These are phyloP conservation scores for Dipteronia sinensis DNA, from an alignment of 345 rosid species.

Conservation along the genomic window DNA sequence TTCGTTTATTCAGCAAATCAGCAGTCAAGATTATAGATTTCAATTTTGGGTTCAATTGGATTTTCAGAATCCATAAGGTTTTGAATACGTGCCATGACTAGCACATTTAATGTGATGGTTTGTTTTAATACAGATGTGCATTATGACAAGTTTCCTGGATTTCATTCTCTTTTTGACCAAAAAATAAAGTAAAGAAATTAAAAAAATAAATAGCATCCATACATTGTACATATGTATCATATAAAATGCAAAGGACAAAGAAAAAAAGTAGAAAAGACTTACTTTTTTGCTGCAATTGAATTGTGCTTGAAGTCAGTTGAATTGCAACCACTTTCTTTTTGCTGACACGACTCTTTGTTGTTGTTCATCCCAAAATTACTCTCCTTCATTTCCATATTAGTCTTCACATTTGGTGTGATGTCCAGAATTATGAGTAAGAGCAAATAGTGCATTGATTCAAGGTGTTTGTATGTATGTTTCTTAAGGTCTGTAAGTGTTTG, in stretches of 20 bases:
- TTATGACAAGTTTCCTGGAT: neutral
- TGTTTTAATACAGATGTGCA: neutral
- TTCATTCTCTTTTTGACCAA: neutral
- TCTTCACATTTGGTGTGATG: neutral
- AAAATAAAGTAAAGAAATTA: neutral
- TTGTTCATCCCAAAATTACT: neutral
- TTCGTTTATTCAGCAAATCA: neutral
- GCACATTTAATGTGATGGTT: conserved; percentile 6
- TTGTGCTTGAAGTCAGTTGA: too few species aligned
- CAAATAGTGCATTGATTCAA: neutral
- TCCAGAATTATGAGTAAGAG: neutral
- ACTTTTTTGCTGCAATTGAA: too few species aligned
- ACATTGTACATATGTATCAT: too few species aligned
- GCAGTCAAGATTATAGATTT: neutral
- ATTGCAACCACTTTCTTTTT: neutral
- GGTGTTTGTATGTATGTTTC: neutral
- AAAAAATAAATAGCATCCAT: too few species aligned
- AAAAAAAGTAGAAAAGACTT: too few species aligned
- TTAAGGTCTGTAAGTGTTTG: neutral
- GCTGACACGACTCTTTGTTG: neutral
- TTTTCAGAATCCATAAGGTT: neutral
- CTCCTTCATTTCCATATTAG: neutral
- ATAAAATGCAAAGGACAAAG: too few species aligned
- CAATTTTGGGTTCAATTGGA: neutral
- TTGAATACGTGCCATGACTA: neutral